Conservation (phyloP, 1,139 yeast genomes). For the Yamadazyma pseudoaaseri region DNA sequence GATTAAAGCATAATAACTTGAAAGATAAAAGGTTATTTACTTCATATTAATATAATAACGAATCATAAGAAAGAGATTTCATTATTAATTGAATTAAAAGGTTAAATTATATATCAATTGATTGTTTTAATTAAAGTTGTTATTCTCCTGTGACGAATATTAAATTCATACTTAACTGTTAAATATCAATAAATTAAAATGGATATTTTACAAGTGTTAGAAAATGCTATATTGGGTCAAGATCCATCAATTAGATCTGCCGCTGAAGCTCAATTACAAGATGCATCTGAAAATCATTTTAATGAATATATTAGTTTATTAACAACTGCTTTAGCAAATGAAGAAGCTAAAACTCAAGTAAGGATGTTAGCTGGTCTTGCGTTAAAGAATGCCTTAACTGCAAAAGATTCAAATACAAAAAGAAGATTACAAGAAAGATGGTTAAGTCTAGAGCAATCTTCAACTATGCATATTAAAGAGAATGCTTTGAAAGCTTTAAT, state of each 20-base stretch:
- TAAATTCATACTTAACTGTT: too few species aligned
- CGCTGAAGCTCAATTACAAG: slow-evolving; percentile 78
- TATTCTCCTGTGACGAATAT: neutral
- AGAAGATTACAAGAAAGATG: slow-evolving; percentile 60
- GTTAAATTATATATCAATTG: too few species aligned
- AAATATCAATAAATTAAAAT: slow-evolving; percentile 25
- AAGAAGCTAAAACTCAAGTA: slow-evolving; percentile 69
- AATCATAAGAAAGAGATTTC: too few species aligned
- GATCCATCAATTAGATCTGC: slow-evolving; percentile 70
- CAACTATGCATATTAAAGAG: slow-evolving; percentile 65
- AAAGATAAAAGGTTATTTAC: too few species aligned
- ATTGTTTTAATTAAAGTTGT: neutral
- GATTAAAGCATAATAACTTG: neutral
- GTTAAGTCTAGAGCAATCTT: slow-evolving; percentile 53
- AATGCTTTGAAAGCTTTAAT: slow-evolving; percentile 64
- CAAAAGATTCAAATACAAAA: slow-evolving; percentile 62
- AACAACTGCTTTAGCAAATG: slow-evolving; percentile 70
- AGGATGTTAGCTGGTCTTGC: slow-evolving; percentile 91
- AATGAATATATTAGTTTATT: slow-evolving; percentile 68
- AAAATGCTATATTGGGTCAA: slow-evolving; percentile 69
- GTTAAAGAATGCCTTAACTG: slow-evolving; percentile 80
- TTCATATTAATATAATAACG: too few species aligned
- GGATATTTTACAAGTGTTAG: slow-evolving; percentile 75
- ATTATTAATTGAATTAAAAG: too few species aligned
- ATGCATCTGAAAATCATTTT: slow-evolving; percentile 75